A percentile compares a stretch with the other conserved stretches of the same genome.
phyloP scores from a whole-genome alignment of 345 rosid genomes.

The Aquilaria sinensis region DNA sequence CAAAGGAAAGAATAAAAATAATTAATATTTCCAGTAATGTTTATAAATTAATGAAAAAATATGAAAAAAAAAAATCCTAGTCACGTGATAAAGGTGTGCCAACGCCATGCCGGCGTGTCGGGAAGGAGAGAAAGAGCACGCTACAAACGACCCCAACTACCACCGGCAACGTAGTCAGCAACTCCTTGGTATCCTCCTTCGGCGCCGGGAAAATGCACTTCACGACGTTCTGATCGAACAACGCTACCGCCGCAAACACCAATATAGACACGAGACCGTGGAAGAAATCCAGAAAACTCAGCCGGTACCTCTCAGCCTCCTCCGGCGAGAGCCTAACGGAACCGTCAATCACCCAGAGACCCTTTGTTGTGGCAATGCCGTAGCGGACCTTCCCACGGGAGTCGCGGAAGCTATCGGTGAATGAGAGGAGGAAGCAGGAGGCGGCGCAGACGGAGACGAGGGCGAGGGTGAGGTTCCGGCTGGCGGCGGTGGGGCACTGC shows the following conservation, averaged over 20 bases:
- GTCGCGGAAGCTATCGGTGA: constrained; percentile 65
- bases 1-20: too few relatives aligned
- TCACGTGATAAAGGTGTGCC: constrained; percentile 47
- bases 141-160: constrained; percentile 44
- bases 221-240: constrained; percentile 64
- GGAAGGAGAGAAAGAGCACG: constrained; percentile 48
- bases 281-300: constrained; percentile 50
- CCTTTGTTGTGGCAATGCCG: constrained; percentile 53
- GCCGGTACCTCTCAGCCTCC: constrained; percentile 33
- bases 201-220: constrained; percentile 51
- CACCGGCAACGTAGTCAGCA: constrained; percentile 37
- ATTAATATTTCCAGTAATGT: too few relatives aligned
- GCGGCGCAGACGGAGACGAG: constrained; percentile 33
- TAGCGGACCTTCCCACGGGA: constrained; percentile 62
- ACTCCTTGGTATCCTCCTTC: constrained; percentile 33
- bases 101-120: constrained; percentile 67
- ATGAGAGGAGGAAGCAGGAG: constrained; percentile 50
- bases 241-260: constrained; percentile 47
- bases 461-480: constrained; percentile 30
- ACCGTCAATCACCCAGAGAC: constrained; percentile 55
- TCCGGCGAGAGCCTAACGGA: constrained; percentile 24
- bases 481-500: constrained; percentile 37
- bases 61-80: neutral
- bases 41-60: too few relatives aligned
- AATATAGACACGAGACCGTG: constrained; percentile 55